phyloP scores from a whole-genome alignment of 305 asterid genomes.

The Solanum hybrid region DNA sequence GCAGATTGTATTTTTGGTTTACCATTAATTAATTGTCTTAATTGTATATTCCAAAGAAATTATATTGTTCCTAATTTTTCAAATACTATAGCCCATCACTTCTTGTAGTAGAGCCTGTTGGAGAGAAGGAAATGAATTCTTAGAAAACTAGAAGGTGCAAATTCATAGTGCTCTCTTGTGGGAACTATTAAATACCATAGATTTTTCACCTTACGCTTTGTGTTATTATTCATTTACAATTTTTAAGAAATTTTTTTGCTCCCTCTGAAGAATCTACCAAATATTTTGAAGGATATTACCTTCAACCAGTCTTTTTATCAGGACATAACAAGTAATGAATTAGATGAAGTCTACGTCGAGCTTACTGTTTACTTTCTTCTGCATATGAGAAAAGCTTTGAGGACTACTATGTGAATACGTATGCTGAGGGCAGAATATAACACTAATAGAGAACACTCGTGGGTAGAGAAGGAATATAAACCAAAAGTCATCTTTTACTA shows the following conservation, averaged over 20 bases:
- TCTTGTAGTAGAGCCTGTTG: background rate
- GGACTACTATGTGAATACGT: background rate
- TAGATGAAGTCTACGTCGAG: too few relatives aligned
- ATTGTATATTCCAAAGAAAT: background rate
- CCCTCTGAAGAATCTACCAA: too few relatives aligned
- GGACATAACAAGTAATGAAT: too few relatives aligned
- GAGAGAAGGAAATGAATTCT: background rate
- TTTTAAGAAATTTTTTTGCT: too few relatives aligned
- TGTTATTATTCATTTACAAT: background rate
- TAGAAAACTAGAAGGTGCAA: background rate
- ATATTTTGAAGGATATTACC: too few relatives aligned
- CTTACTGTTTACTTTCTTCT: background rate
- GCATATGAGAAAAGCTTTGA: background rate
- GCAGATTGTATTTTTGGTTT: background rate
- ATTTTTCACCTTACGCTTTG: background rate
- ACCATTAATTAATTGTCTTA: background rate
- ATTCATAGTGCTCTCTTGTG: background rate
- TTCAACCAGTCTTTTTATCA: too few relatives aligned
- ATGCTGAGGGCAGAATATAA: background rate
- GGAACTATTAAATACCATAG: background rate
- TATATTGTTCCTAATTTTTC: background rate
- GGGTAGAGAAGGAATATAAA: background rate
- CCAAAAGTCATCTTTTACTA: background rate
- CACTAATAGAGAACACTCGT: background rate
- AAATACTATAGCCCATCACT: background rate